Percentiles rank a stretch among this genome's conserved stretches.
These are phyloP conservation scores for Dendrobium huoshanense DNA, from an alignment of 106 monocot species.

Conservation along the genomic window DNA sequence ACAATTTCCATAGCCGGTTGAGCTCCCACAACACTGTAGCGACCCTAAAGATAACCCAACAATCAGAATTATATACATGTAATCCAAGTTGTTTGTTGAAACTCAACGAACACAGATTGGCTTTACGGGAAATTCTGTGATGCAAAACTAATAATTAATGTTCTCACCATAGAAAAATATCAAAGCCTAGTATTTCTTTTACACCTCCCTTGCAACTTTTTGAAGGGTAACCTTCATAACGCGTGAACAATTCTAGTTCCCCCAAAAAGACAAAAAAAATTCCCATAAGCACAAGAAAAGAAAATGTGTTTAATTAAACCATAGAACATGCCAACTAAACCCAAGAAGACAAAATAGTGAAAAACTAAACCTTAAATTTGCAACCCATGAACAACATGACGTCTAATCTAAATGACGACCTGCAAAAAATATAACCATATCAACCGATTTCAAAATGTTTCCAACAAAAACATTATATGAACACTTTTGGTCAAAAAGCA, in stretches of 20 bases:
- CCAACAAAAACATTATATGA: not conserved
- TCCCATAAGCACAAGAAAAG: not conserved
- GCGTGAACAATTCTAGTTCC: not conserved
- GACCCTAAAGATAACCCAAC: conserved; percentile 35
- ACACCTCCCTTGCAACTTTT: not conserved
- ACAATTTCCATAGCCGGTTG: conserved; percentile 89
- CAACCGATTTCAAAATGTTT: not conserved
- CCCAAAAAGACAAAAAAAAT: not conserved
- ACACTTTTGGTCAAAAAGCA: not conserved
- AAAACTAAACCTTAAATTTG: not conserved
- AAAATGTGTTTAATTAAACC: not conserved
- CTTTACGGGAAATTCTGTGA: not conserved
- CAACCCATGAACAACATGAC: not conserved
- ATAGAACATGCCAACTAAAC: not conserved
- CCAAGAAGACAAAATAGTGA: not conserved
- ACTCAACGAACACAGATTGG: not conserved
- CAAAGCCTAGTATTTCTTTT: not conserved
- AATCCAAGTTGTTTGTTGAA: not conserved
- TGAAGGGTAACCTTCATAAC: not conserved
- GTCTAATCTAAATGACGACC: not conserved
- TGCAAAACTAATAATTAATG: not conserved
- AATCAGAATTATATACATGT: not conserved
- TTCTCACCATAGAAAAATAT: not conserved
- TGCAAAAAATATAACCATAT: not conserved
- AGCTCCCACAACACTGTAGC: conserved; percentile 83